These are phyloP conservation scores for Limonium bicolor DNA, from an alignment of 148 eudicot species.

Conservation along the genomic window DNA sequence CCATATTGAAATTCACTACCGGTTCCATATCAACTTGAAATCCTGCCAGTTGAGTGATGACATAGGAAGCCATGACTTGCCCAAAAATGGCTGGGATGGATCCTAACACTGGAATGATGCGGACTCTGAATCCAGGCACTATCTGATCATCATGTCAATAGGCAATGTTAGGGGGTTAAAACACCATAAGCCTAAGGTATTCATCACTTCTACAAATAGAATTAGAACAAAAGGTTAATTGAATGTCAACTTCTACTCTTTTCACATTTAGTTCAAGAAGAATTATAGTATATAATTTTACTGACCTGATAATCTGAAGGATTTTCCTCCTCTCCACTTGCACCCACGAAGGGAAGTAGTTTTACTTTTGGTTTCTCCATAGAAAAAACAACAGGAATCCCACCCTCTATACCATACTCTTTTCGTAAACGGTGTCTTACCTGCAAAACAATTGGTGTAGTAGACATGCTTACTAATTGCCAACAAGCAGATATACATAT, in stretches of 20 bases:
- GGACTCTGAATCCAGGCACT: conserved; percentile 96
- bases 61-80: conserved; percentile 94
- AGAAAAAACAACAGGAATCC: conserved; percentile 93
- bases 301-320: conserved; percentile 95
- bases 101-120: conserved; percentile 92
- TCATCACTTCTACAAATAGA: too few relatives aligned
- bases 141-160: conserved; percentile 31
- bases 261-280: too few relatives aligned
- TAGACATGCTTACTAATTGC: too few relatives aligned
- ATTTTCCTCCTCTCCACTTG: conserved; percentile 81
- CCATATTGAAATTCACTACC: conserved; percentile 72
- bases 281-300: too few relatives aligned
- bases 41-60: conserved; percentile 72
- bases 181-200: too few relatives aligned
- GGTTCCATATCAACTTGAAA: conserved; percentile 79
- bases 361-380: conserved; percentile 95
- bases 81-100: conserved; percentile 96
- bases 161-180: conserved; percentile 8
- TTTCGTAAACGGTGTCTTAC: conserved; percentile 76
- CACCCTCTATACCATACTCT: conserved; percentile 95
- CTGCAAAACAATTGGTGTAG: conserved; percentile 50
- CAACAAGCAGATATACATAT: too few relatives aligned
- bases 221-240: too few relatives aligned
- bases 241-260: too few relatives aligned
- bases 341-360: conserved; percentile 86